Base-by-base conservation (phyloP, 2,329 filamentous ascomycete genomes). In the Peltaster fructicola region DNA sequence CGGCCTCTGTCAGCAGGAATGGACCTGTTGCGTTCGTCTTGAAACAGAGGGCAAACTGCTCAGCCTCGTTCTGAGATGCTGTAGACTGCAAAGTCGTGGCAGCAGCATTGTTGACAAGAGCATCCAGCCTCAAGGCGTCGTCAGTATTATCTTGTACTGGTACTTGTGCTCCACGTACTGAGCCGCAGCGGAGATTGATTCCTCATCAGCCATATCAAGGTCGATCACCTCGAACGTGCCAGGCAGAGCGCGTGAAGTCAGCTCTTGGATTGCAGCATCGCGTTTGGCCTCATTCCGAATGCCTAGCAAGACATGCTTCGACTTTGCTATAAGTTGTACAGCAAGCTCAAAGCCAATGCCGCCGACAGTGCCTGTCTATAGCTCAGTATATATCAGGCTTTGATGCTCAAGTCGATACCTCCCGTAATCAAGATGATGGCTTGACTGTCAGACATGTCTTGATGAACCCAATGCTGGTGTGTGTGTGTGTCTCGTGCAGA, bases 21-120 rank as follows among this genome's bases (percentile, higher is more conserved):
- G 36, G 28, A 5, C 43, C 40, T 7, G 30, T 36, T 20, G 30
- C 32, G 26, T 45, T 46, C 8, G 39, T 34, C 17, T 38, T 26
- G 33, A 45, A 44, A 25, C 25, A 23, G 9, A 23, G 24, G 1
- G 31, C 32, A 21, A 51, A 36, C 4, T 14, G 15, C 15, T 4
- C 5, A 5, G 37, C 24, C 8, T 47, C 34, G 7, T 41, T 38
- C 2, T 46, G 32, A 5, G 26, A 20, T 9, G 7, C 11, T 2
- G 37, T 34, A 5, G 34, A 31, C 1, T 31, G 20, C 13, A 37
- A 31, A 2, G 22, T 19, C 4, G 36, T 39, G 17, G 50, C 36
- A 8, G 25, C 51, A 4, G 50, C 51, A 22, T 54, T 53, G 40
- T 53, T 54, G 33, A 53, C 38, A 3, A 54, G 40, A 4, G 46